phyloP scores from a whole-genome alignment of 495 filamentous ascomycete species.

The Cercophora samala region DNA sequence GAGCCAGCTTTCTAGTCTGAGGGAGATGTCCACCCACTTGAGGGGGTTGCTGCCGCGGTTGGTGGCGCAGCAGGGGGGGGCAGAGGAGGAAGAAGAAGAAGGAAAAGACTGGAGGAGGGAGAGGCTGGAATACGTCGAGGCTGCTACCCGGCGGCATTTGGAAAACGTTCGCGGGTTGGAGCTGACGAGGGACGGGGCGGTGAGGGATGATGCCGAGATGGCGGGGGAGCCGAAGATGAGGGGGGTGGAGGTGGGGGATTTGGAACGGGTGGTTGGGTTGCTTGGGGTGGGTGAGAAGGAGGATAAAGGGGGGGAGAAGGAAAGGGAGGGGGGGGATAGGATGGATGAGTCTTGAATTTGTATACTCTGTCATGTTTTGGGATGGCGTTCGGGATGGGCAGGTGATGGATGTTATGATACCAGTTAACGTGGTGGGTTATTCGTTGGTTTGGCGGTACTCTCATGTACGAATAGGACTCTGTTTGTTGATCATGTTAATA shows the following conservation, averaged over 20 bases:
- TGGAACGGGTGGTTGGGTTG: slow-evolving; percentile 47
- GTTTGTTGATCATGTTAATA: too few species aligned
- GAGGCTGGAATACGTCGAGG: slow-evolving; percentile 73
- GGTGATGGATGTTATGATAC: neutral
- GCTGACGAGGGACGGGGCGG: slow-evolving; percentile 53
- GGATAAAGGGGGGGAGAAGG: neutral
- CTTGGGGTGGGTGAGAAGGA: slow-evolving; percentile 30
- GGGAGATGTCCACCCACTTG: slow-evolving; percentile 61
- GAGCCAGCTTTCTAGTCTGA: slow-evolving; percentile 75
- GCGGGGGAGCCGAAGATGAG: slow-evolving; percentile 37
- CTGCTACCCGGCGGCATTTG: slow-evolving; percentile 56
- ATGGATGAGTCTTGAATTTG: slow-evolving; percentile 34
- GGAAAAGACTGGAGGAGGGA: slow-evolving; percentile 53
- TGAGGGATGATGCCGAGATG: slow-evolving; percentile 57
- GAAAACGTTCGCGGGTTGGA: slow-evolving; percentile 54
- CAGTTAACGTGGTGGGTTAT: neutral
- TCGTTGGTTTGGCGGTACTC: too few species aligned
- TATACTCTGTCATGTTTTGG: neutral
- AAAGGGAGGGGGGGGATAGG: slow-evolving; percentile 9
- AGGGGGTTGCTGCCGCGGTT: slow-evolving; percentile 58
- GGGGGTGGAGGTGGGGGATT: slow-evolving; percentile 50
- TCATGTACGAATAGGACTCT: too few species aligned
- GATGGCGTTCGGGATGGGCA: neutral
- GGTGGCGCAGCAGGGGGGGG: slow-evolving; percentile 14
- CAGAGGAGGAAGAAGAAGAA: slow-evolving; percentile 30